Percentiles rank a stretch among this genome's conserved stretches.
Conservation (phyloP, 768 basidiomycete genomes). For the Termitomyces sp. region DNA sequence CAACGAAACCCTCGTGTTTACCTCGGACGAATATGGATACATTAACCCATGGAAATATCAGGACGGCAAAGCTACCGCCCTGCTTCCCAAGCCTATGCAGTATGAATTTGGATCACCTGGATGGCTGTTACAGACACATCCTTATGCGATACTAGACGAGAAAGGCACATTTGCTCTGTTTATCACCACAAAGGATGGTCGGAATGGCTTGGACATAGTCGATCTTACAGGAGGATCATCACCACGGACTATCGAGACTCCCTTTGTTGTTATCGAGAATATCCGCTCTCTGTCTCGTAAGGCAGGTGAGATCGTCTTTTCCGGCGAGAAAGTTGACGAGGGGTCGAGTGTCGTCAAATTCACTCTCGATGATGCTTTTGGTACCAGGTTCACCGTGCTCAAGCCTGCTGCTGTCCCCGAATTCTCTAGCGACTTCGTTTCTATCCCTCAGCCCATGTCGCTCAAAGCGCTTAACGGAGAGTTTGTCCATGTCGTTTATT, state of each 20-base stretch:
- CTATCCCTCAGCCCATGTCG: slow-evolving; percentile 43
- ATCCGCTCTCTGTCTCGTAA: slow-evolving; percentile 29
- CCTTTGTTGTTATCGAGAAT: slow-evolving; percentile 36
- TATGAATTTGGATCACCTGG: slow-evolving; percentile 55
- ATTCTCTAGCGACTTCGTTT: slow-evolving; percentile 33
- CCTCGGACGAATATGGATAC: slow-evolving; percentile 60
- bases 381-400: slow-evolving; percentile 15
- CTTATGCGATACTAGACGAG: slow-evolving; percentile 40
- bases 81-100: slow-evolving; percentile 36
- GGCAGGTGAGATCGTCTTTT: slow-evolving; percentile 32
- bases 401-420: slow-evolving; percentile 14
- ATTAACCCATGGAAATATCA: slow-evolving; percentile 59
- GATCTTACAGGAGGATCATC: slow-evolving; percentile 24
- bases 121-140: slow-evolving; percentile 48
- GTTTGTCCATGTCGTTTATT: slow-evolving; percentile 58
- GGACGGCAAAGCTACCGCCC: slow-evolving; percentile 25
- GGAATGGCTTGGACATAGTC: slow-evolving; percentile 33
- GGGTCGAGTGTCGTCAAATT: slow-evolving; percentile 31
- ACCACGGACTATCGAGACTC: slow-evolving; percentile 29
- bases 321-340: slow-evolving; percentile 36
- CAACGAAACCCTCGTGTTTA: slow-evolving; percentile 54
- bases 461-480: slow-evolving; percentile 29
- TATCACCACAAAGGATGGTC: slow-evolving; percentile 35
- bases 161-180: slow-evolving; percentile 29
- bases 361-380: slow-evolving; percentile 18